Conservation (phyloP, 2,329 filamentous ascomycete species). For the Xylaria sp. region DNA sequence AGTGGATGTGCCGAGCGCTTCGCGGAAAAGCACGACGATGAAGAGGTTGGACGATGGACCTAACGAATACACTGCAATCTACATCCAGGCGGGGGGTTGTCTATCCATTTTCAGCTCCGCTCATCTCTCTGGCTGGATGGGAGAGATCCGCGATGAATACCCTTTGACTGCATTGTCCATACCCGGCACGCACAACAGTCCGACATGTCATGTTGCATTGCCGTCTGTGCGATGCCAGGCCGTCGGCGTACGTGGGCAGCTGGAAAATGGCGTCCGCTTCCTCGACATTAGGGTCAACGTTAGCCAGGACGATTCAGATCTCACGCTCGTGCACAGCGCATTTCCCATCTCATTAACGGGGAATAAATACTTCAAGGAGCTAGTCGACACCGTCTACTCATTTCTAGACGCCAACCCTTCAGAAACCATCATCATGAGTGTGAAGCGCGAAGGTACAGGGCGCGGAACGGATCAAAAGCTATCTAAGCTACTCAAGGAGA, state of each 20-base stretch:
- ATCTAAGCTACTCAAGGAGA: constrained; percentile 74
- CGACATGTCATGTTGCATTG: constrained; percentile 83
- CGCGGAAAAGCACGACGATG: constrained; percentile 68
- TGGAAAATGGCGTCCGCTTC: constrained; percentile 91
- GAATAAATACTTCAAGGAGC: constrained; percentile 77
- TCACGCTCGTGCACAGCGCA: constrained; percentile 87
- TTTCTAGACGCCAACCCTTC: constrained; percentile 82
- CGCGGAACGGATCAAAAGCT: constrained; percentile 82
- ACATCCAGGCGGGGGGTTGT: constrained; percentile 65
- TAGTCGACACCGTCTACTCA: constrained; percentile 75
- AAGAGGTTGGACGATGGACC: constrained; percentile 62
- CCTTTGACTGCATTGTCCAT: constrained; percentile 86
- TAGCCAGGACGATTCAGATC: constrained; percentile 66
- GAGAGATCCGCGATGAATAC: constrained; percentile 73
- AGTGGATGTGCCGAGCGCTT: constrained; percentile 75
- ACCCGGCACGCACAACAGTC: constrained; percentile 94
- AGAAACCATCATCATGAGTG: constrained; percentile 84
- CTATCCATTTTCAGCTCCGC: constrained; percentile 76
- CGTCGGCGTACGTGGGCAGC: constrained; percentile 78
- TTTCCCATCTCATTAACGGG: constrained; percentile 90
- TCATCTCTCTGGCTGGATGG: constrained; percentile 82
- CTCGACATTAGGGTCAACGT: constrained; percentile 84
- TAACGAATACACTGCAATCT: constrained; percentile 72
- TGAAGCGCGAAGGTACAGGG: constrained; percentile 92
- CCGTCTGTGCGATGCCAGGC: constrained; percentile 95